Conservation (phyloP, 176 grass and related monocot genomes). For the Paspalum notatum region DNA sequence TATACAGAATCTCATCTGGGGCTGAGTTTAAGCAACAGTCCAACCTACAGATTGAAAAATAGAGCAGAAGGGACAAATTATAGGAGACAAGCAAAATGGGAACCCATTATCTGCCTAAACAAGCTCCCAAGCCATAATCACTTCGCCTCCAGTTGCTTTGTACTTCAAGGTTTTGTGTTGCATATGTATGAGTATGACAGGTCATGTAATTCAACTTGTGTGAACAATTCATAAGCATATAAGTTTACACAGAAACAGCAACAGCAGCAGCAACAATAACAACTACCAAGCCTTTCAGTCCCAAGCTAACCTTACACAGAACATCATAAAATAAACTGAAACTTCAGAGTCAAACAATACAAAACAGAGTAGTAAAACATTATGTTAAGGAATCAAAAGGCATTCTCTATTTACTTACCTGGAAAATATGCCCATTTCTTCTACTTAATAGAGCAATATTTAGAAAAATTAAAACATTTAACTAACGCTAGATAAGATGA, state of each 20-base stretch:
- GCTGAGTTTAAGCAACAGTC: slow-evolving; percentile 19
- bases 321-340: slow-evolving; percentile 8
- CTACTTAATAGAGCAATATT: neutral
- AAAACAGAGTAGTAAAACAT: neutral
- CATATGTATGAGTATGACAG: slow-evolving; percentile 15
- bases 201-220: slow-evolving; percentile 13
- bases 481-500: slow-evolving; percentile 15
- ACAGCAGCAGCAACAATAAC: too few relatives aligned
- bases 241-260: neutral
- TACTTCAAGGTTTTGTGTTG: neutral
- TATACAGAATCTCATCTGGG: neutral
- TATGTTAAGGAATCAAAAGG: slow-evolving; percentile 18
- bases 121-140: slow-evolving; percentile 16
- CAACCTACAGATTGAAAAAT: slow-evolving; percentile 15
- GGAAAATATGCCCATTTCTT: neutral
- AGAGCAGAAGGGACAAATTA: neutral
- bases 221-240: slow-evolving; percentile 9
- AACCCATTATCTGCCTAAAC: neutral
- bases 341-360: slow-evolving; percentile 24
- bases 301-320: slow-evolving; percentile 5
- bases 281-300: too few relatives aligned
- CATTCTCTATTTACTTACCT: slow-evolving; percentile 15
- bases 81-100: neutral
- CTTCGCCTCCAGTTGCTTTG: neutral
- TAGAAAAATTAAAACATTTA: slow-evolving; percentile 28